A percentile compares a stretch with the other conserved stretches of the same genome.
These are phyloP conservation scores for Udeniomyces megalosporus DNA, from an alignment of 768 basidiomycete species.

Conservation along the genomic window DNA sequence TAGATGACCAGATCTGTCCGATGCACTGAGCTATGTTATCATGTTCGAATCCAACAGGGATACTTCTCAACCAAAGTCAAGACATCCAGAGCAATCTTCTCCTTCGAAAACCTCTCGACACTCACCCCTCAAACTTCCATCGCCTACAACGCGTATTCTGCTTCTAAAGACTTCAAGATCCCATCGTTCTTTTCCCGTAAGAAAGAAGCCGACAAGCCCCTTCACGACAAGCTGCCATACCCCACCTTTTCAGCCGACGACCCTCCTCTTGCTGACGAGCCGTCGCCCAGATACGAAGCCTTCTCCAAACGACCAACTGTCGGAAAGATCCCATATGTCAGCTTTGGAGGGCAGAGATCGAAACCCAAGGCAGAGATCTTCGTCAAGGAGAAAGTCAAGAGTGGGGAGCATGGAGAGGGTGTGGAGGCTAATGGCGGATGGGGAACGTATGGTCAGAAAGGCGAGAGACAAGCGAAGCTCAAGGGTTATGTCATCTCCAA, in stretches of 20 bases:
- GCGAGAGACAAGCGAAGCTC: constrained; percentile 8
- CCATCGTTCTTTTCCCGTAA: neutral
- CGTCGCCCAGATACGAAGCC: neutral
- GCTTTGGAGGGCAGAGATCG: neutral
- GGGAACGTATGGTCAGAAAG: constrained; percentile 9
- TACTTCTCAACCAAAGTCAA: constrained; percentile 1
- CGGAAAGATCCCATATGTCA: constrained; percentile 9
- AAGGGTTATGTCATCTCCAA: constrained; percentile 15
- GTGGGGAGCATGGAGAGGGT: neutral
- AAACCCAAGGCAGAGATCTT: neutral
- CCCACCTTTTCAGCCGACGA: neutral
- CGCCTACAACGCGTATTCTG: neutral
- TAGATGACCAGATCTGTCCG: too few relatives aligned
- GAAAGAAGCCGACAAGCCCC: neutral
- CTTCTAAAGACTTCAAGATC: neutral
- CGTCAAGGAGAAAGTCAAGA: neutral
- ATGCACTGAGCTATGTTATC: neutral
- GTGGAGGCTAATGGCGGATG: neutral
- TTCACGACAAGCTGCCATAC: neutral
- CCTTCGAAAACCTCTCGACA: constrained; percentile 6
- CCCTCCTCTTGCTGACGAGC: too few relatives aligned
- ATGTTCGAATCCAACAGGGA: neutral
- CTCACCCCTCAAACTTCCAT: constrained; percentile 1
- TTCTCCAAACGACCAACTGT: neutral
- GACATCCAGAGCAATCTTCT: constrained; percentile 1